Evolutionary conservation across 1,284 basidiomycete genomes (phyloP), one percentile per base, ranked within the genome.

Genomic region (Xerocomus minutiporus): DNA sequence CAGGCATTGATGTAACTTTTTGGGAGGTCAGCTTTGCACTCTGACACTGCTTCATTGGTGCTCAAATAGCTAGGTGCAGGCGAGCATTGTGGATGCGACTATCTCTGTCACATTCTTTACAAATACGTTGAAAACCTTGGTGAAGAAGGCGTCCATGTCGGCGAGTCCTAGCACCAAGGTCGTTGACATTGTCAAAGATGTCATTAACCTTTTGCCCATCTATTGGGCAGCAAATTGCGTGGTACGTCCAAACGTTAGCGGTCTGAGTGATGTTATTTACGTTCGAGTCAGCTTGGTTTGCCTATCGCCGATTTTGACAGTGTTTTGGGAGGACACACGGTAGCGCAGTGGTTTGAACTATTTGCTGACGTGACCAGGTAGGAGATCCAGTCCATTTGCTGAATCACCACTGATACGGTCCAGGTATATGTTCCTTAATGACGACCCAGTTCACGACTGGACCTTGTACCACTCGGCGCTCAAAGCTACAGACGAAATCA

Each of bases 151-250:
- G 0, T 67, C 64, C 12, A 29, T 23, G 26, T 50, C 42, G 1
- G 15, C 67, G 80, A 26, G 71, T 81, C 53, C 60, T 12, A 40
- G 57, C 5, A 66, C 63, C 17, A 71, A 66, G 39, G 75, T 73
- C 52, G 63, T 92, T 38, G 86, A 93, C 64, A 74, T 93, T 48
- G 80, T 91, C 15, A 75, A 76, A 45, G 83, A 91, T 59, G 86
- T 91, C 23, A 77, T 87, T 66, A 87, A 89, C 60, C 67, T 80
- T 34, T 61, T 84, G 39, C 83, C 87, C 0, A 70, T 88, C 11
- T 75, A 81, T 58, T 90, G 84, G 83, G 74, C 86, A 28, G 76
- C 81, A 4, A 73, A 81, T 53, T 68, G 80, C 53, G 71, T 89
- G 47, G 85, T 88, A 55, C 57, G 85, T 51, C 6, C 13, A 23